These are phyloP conservation scores for Entophlyctis helioformis DNA, from an alignment of 192 early-diverging fungal species.

Conservation along the genomic window DNA sequence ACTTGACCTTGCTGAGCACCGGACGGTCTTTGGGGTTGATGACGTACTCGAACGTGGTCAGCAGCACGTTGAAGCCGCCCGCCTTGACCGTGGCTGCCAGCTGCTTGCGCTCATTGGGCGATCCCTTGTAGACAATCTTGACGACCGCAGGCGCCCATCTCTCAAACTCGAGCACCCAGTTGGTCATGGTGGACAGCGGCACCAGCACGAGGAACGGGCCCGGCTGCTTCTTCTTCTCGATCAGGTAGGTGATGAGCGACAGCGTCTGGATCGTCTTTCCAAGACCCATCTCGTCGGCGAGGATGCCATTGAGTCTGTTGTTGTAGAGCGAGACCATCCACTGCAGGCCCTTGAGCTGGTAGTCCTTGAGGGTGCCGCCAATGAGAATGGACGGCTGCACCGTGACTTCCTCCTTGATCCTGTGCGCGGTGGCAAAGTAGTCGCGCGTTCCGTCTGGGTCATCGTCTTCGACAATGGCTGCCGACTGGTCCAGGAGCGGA, in stretches of 20 bases:
- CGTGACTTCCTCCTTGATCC: slow-evolving; percentile 66
- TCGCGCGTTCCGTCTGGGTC: too few species aligned
- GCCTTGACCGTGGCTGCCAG: slow-evolving; percentile 61
- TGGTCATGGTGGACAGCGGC: slow-evolving; percentile 90
- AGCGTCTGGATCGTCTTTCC: slow-evolving; percentile 86
- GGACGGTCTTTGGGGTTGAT: slow-evolving; percentile 86
- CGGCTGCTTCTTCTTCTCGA: slow-evolving; percentile 86
- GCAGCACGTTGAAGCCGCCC: slow-evolving; percentile 82
- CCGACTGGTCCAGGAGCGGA: slow-evolving; percentile 19
- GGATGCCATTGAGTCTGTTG: slow-evolving; percentile 93
- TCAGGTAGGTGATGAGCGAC: slow-evolving; percentile 87
- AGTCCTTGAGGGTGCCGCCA: slow-evolving; percentile 91
- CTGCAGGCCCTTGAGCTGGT: slow-evolving; percentile 92
- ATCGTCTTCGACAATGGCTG: too few species aligned
- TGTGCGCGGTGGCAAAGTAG: slow-evolving; percentile 84
- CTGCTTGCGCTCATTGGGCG: slow-evolving; percentile 56
- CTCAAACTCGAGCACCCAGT: slow-evolving; percentile 96
- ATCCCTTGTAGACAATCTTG: slow-evolving; percentile 90
- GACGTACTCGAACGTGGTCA: slow-evolving; percentile 97
- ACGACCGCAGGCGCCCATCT: slow-evolving; percentile 88
- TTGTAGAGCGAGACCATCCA: slow-evolving; percentile 99
- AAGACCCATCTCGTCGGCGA: slow-evolving; percentile 90
- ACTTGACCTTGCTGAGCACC: slow-evolving; percentile 79
- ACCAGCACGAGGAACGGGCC: slow-evolving; percentile 96
- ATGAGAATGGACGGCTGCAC: slow-evolving; percentile 74